Conservation (phyloP, 805 yeast genomes). For the Maudiozyma bulderi region DNA sequence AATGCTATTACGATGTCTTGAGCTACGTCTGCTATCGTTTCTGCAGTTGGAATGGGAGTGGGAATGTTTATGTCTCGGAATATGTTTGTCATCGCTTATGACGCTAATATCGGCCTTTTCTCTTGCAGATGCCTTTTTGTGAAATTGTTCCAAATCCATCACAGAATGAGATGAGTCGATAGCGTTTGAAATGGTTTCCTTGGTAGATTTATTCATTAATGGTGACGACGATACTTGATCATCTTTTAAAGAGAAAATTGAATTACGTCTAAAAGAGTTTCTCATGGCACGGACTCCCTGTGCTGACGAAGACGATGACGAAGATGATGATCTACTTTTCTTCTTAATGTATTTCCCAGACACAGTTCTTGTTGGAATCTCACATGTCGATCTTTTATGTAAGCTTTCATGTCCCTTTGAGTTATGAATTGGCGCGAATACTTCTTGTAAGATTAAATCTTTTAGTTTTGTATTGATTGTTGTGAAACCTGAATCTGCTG, state of each 20-base stretch:
- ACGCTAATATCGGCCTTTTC: conserved; percentile 6
- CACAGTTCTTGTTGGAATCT: conserved; percentile 7
- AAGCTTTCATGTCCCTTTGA: conserved; percentile 3
- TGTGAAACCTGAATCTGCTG: conserved; percentile 38
- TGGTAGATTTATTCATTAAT: conserved; percentile 14
- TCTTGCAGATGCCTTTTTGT: conserved; percentile 19
- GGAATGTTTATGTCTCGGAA: not conserved
- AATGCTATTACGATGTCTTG: not conserved
- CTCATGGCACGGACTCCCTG: not conserved
- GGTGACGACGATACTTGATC: conserved; percentile 11
- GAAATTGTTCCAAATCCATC: conserved; percentile 26
- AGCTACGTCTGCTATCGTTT: not conserved
- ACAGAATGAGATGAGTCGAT: conserved; percentile 23
- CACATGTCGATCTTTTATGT: conserved; percentile 1
- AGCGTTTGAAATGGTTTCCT: conserved; percentile 21
- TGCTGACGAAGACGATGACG: conserved; percentile 4
- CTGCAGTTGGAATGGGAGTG: not conserved
- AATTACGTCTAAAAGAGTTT: conserved; percentile 10
- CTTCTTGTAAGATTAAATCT: conserved; percentile 64
- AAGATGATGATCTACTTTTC: conserved; percentile 11
- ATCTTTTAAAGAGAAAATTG: conserved; percentile 15
- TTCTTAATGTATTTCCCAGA: conserved; percentile 6
- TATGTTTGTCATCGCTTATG: not conserved
- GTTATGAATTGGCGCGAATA: conserved; percentile 35
- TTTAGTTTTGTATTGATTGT: conserved; percentile 61